Percentiles rank a stretch among this genome's conserved stretches.
Conservation (phyloP, 2,329 filamentous ascomycete genomes). For the Drechslerella coelobrocha region DNA sequence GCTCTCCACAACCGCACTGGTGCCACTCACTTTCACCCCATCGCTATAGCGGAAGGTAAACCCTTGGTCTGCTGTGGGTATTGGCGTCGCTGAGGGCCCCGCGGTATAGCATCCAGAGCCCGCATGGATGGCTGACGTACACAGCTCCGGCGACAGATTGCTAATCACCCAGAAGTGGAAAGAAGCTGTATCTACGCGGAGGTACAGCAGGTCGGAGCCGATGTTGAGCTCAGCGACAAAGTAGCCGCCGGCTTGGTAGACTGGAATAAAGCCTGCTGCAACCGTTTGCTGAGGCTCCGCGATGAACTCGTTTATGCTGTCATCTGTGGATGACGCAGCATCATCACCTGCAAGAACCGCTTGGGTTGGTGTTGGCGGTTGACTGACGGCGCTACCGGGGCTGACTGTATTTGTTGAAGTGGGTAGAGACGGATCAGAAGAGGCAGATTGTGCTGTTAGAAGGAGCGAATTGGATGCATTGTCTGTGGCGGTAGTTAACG, state of each 20-base stretch:
- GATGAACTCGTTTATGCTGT: constrained; percentile 22
- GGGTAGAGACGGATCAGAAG: background rate
- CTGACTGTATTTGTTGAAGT: background rate
- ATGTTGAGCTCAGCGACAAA: constrained; percentile 42
- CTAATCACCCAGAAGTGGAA: constrained; percentile 47
- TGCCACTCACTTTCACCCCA: constrained; percentile 20
- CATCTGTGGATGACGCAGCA: no score
- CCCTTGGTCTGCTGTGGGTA: constrained; percentile 1
- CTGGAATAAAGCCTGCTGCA: constrained; percentile 26
- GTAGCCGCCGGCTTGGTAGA: constrained; percentile 16
- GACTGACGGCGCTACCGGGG: background rate
- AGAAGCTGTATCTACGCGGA: constrained; percentile 31
- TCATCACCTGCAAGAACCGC: background rate
- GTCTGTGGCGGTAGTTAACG: background rate
- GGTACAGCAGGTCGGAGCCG: constrained; percentile 14
- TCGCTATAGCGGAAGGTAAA: constrained; percentile 35
- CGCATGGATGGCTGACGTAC: background rate
- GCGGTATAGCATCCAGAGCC: constrained; percentile 34
- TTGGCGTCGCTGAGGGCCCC: background rate
- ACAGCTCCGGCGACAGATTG: constrained; percentile 14
- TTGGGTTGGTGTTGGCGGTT: background rate
- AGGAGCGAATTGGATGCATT: no score
- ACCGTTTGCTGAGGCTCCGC: background rate
- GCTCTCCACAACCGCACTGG: constrained; percentile 11
- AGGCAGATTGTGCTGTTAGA: background rate